Evolutionary conservation across 306 rosid species (phyloP).

Genomic region (Castanea crenata): DNA sequence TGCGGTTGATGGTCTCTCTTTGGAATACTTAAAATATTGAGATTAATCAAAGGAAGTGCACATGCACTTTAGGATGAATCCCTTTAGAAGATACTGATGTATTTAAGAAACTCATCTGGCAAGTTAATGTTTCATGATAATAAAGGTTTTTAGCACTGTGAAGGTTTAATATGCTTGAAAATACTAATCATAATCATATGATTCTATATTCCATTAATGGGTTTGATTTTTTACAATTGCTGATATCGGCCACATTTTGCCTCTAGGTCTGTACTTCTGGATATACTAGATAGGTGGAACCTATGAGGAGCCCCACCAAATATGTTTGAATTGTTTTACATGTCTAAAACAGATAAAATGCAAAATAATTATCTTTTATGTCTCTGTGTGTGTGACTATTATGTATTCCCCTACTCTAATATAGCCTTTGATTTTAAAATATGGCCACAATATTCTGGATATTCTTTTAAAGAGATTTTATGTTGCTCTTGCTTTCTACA

Average conservation of each 20-base stretch:
- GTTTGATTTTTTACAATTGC: background rate
- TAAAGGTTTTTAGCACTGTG: background rate
- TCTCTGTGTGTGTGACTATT: background rate
- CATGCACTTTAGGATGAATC: background rate
- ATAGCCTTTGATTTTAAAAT: background rate
- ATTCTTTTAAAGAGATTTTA: background rate
- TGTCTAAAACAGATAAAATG: background rate
- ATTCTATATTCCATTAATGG: background rate
- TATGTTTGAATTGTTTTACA: background rate
- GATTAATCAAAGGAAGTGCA: background rate
- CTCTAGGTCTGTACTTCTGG: background rate
- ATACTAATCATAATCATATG: background rate
- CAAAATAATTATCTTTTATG: background rate
- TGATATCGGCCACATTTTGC: background rate
- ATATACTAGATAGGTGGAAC: background rate
- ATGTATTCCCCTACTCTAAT: background rate
- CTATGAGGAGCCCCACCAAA: background rate
- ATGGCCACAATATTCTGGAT: background rate
- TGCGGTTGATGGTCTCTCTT: slow-evolving; percentile 12
- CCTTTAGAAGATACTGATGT: background rate
- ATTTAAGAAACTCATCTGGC: background rate
- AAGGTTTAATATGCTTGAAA: background rate
- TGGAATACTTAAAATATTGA: background rate
- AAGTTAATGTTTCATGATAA: background rate
- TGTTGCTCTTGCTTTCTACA: background rate